Evolutionary conservation across 1,139 yeast genomes (phyloP), one percentile per base, ranked within the genome.

Genomic region (Lodderomyces pseudojiufengensis): DNA sequence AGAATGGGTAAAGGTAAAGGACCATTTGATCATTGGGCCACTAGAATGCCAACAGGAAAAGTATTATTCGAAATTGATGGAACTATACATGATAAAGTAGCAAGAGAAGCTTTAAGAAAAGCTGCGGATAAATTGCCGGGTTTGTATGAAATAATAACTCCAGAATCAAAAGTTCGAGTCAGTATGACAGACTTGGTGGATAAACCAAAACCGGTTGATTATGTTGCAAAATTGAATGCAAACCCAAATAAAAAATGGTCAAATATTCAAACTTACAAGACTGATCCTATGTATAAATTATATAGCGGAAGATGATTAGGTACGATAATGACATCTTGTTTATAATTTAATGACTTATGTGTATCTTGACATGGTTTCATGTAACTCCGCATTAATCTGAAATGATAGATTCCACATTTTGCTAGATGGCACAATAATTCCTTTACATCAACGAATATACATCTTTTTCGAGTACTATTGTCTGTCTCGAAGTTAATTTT

Each of bases 1-100:
- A 92, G 99, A 80, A 92, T 92, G 99, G 99, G 99, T 70, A 92
- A 94, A 63, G 99, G 99, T 69, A 92, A 92, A 63, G 99, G 99
- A 62, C 82, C 94, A 0, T 90, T 92, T 57, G 95, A 88, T 52
- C 95, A 87, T 67, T 94, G 97, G 97, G 95, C 95, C 46, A 85
- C 82, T 29, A 78, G 99, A 52, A 92, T 92, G 13, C 95, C 98
- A 31, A 88, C 97, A 0, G 99, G 99, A 3, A 88, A 88, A 55
- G 80, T 92, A 33, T 69, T 88, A 24, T 88, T 90, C 56, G 99
- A 92, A 63, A 80, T 90, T 54, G 73, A 68, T 45, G 84, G 82
- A n/a, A 66, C 76, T 46, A 73, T 92, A 48, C 97, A 94, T 60
- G 95, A 87, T 55, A 80, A 78, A 49, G 85, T 87, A 23, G 97